phyloP scores from a whole-genome alignment of 176 grass and related monocot species.

The Lolium rigidum region DNA sequence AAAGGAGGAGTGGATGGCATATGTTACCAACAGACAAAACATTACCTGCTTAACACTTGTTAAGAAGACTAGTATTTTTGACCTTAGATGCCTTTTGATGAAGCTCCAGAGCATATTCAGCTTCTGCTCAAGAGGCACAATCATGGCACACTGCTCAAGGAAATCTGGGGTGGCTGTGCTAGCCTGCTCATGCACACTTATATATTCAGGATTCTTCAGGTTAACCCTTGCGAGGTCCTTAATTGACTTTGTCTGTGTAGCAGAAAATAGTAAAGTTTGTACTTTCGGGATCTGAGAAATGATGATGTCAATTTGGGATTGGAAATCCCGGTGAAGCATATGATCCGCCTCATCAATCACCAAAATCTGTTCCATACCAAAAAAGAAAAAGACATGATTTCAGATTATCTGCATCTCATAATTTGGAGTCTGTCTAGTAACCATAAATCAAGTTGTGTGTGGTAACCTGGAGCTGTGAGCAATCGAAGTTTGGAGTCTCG shows the following conservation, averaged over 20 bases:
- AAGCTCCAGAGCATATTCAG: conserved; percentile 96
- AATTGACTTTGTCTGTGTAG: conserved; percentile 92
- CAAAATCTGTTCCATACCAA: conserved; percentile 73
- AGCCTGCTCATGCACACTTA: conserved; percentile 90
- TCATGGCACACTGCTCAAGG: conserved; percentile 79
- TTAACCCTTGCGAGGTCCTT: conserved; percentile 95
- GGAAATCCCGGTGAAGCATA: conserved; percentile 85
- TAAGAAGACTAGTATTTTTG: conserved; percentile 88
- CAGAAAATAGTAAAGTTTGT: conserved; percentile 93
- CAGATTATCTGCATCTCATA: conserved; percentile 28
- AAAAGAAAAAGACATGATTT: conserved; percentile 16
- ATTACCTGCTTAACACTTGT: conserved; percentile 90
- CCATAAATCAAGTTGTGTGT: conserved; percentile 36
- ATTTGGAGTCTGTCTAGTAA: background rate
- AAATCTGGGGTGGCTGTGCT: conserved; percentile 76
- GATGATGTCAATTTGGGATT: conserved; percentile 68
- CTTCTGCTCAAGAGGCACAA: conserved; percentile 90
- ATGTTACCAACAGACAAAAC: conserved; percentile 16
- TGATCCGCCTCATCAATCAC: conserved; percentile 97
- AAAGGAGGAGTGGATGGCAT: background rate
- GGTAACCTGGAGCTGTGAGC: conserved; percentile 85
- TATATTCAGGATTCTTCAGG: conserved; percentile 81
- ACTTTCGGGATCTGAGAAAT: conserved; percentile 72
- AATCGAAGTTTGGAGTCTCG: conserved; percentile 85
- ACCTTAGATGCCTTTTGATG: conserved; percentile 82